Evolutionary conservation across 2,329 filamentous ascomycete genomes (phyloP).

Genomic region (Scopulariopsis brevicaulis): DNA sequence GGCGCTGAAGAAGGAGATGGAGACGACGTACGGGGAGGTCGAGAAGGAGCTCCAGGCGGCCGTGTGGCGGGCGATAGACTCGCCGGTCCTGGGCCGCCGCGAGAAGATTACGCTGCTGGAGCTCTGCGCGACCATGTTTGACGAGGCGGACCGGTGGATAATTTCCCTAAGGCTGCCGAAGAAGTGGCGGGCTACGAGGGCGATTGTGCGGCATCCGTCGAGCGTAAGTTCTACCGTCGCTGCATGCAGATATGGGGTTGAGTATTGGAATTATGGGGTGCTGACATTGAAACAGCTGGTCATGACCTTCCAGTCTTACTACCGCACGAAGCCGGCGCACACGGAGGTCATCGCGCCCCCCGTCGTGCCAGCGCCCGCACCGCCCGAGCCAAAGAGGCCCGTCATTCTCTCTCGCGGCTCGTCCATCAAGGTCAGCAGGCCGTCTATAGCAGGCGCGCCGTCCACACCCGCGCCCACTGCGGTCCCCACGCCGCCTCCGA

Average conservation of each 20-base stretch:
- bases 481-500: background rate
- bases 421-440: conserved; percentile 6
- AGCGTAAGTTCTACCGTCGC: conserved; percentile 16
- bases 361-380: background rate
- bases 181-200: conserved; percentile 25
- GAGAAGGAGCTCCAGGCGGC: conserved; percentile 26
- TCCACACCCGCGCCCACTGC: background rate
- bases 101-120: conserved; percentile 30
- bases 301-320: conserved; percentile 22
- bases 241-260: background rate
- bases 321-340: conserved; percentile 18
- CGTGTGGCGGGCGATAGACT: conserved; percentile 30
- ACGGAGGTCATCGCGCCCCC: conserved; percentile 2
- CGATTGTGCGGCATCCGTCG: conserved; percentile 20
- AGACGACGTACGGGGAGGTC: conserved; percentile 25
- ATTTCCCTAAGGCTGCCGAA: conserved; percentile 28
- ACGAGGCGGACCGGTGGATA: conserved; percentile 28
- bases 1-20: conserved; percentile 30
- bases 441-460: background rate
- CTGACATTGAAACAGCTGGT: background rate
- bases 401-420: conserved; percentile 8
- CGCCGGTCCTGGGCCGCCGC: conserved; percentile 23
- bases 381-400: conserved; percentile 5
- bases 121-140: conserved; percentile 34
- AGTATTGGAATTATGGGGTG: background rate